These are phyloP conservation scores for Paspalum notatum DNA, from an alignment of 176 grass and related monocot genomes.

Conservation along the genomic window DNA sequence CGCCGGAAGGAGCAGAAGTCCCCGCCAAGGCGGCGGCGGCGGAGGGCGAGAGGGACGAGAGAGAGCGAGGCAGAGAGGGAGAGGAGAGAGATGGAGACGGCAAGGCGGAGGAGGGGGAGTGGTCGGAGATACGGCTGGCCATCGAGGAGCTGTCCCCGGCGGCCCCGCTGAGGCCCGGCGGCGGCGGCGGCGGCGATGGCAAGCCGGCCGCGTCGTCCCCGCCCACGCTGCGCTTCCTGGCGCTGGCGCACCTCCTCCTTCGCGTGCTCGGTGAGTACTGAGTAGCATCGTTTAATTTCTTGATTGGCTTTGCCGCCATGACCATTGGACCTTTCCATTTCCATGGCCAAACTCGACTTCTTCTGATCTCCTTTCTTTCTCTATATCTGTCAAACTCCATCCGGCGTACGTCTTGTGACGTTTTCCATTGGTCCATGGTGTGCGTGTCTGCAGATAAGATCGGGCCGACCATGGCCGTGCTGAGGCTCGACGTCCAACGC, in stretches of 20 bases:
- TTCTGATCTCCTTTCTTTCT: neutral
- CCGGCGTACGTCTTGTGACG: too few relatives aligned
- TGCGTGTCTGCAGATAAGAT: constrained; percentile 79
- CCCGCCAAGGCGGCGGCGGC: neutral
- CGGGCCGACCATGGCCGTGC: constrained; percentile 84
- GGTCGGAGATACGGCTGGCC: constrained; percentile 68
- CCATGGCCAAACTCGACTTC: neutral
- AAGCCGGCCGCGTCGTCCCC: constrained; percentile 19
- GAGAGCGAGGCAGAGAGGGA: neutral
- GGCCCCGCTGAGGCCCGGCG: neutral
- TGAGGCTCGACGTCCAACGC: constrained; percentile 84
- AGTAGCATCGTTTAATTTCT: neutral
- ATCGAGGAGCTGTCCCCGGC: constrained; percentile 69
- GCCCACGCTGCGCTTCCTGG: constrained; percentile 66
- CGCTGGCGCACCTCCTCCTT: constrained; percentile 63
- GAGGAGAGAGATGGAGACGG: neutral
- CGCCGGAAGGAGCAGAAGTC: neutral
- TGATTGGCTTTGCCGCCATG: neutral
- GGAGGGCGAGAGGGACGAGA: neutral
- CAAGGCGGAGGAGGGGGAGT: constrained; percentile 30
- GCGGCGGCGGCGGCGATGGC: constrained; percentile 14
- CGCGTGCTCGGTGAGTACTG: constrained; percentile 65
- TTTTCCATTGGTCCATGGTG: neutral
- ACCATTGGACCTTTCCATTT: neutral
- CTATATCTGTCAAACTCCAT: too few relatives aligned